A percentile compares a stretch with the other conserved stretches of the same genome.
phyloP scores from a whole-genome alignment of 352 stramenopile genomes.

The Plasmopara viticola region DNA sequence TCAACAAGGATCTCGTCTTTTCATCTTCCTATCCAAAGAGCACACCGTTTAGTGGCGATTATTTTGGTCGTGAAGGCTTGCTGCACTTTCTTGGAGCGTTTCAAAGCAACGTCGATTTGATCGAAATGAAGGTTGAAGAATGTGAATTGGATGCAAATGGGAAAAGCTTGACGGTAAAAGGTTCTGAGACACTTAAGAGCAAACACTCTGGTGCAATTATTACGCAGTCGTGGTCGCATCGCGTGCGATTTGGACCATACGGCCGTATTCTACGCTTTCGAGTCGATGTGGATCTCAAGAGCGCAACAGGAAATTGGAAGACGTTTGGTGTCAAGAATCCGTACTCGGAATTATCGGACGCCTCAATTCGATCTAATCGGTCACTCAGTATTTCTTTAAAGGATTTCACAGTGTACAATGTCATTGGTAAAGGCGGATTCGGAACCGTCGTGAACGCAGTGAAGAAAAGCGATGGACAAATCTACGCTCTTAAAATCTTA shows the following conservation, averaged over 20 bases:
- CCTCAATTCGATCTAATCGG: conserved; percentile 72
- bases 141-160: conserved; percentile 51
- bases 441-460: conserved; percentile 87
- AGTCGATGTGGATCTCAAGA: conserved; percentile 73
- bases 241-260: conserved; percentile 72
- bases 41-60: conserved; percentile 72
- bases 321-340: conserved; percentile 74
- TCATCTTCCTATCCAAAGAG: conserved; percentile 76
- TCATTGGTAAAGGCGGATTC: conserved; percentile 86
- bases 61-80: conserved; percentile 79
- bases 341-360: conserved; percentile 71
- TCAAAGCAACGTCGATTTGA: conserved; percentile 67
- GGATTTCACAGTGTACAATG: conserved; percentile 87
- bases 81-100: conserved; percentile 74
- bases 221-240: conserved; percentile 68
- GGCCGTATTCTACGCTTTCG: conserved; percentile 76
- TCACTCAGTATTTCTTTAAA: conserved; percentile 86
- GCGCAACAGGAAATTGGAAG: conserved; percentile 66
- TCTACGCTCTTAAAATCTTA: conserved; percentile 89
- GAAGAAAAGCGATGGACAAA: conserved; percentile 86
- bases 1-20: conserved; percentile 88
- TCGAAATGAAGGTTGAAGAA: conserved; percentile 75
- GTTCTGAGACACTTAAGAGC: conserved; percentile 76
- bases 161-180: conserved; percentile 69
- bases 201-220: conserved; percentile 69